Percentiles rank a stretch among this genome's conserved stretches.
Conservation (phyloP, 2,329 filamentous ascomycete species). For the Sporothrix phasma region DNA sequence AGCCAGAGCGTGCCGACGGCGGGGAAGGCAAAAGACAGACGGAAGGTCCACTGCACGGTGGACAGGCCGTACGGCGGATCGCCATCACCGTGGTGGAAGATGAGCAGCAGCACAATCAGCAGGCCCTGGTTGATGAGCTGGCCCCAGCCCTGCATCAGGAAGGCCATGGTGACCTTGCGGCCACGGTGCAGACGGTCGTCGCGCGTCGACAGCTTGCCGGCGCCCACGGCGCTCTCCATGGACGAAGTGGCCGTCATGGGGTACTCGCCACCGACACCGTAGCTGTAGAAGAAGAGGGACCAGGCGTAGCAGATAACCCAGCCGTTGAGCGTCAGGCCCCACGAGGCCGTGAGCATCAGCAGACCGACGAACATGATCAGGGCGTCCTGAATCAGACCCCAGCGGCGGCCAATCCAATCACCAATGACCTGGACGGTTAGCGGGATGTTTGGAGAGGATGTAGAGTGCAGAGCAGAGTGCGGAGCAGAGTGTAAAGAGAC, state of each 20-base stretch:
- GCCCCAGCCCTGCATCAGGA: slow-evolving; percentile 98
- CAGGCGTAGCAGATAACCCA: slow-evolving; percentile 97
- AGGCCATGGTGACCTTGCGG: slow-evolving; percentile 88
- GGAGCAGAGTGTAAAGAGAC: slow-evolving; percentile 17
- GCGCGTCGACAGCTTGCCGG: slow-evolving; percentile 78
- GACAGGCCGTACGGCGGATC: slow-evolving; percentile 66
- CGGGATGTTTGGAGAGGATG: background rate
- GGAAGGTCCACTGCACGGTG: slow-evolving; percentile 84
- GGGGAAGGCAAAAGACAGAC: slow-evolving; percentile 83
- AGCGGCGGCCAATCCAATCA: slow-evolving; percentile 78
- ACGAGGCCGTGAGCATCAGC: slow-evolving; percentile 81
- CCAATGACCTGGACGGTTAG: slow-evolving; percentile 37
- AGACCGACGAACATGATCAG: slow-evolving; percentile 89
- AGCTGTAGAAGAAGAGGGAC: slow-evolving; percentile 82
- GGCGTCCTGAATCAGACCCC: slow-evolving; percentile 92
- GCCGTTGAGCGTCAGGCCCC: slow-evolving; percentile 77
- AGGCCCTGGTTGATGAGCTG: slow-evolving; percentile 90
- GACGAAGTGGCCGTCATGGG: slow-evolving; percentile 93
- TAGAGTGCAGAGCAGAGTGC: background rate
- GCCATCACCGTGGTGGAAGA: slow-evolving; percentile 74
- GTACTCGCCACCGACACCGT: slow-evolving; percentile 75
- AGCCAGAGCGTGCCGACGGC: slow-evolving; percentile 89
- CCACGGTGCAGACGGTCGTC: slow-evolving; percentile 93
- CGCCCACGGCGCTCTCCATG: slow-evolving; percentile 82
- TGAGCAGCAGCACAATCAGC: slow-evolving; percentile 74